Conservation (phyloP, 2,329 filamentous ascomycete species). For the Aureobasidium leucospermi region DNA sequence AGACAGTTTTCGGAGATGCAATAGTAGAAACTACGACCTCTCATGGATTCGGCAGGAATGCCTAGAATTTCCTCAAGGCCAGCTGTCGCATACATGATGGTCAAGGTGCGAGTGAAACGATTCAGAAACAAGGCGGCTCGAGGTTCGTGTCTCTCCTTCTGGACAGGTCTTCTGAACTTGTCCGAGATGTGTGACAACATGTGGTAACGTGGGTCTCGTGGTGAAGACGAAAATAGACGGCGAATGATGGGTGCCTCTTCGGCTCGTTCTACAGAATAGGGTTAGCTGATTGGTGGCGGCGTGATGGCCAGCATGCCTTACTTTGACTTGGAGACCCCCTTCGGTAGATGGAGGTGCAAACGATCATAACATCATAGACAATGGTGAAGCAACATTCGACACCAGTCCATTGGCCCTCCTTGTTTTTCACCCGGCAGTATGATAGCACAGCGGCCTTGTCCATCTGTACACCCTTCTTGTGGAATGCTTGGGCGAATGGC, state of each 20-base stretch:
- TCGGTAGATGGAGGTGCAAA: constrained; percentile 72
- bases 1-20: constrained; percentile 75
- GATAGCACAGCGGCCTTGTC: constrained; percentile 81
- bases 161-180: constrained; percentile 59
- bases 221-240: constrained; percentile 72
- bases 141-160: constrained; percentile 60
- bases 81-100: constrained; percentile 79
- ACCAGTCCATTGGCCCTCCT: constrained; percentile 63
- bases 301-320: constrained; percentile 38
- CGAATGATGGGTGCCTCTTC: constrained; percentile 71
- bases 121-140: constrained; percentile 80
- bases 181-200: constrained; percentile 80
- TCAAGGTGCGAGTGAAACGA: constrained; percentile 72
- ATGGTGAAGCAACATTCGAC: constrained; percentile 88
- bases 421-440: constrained; percentile 66
- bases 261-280: constrained; percentile 56
- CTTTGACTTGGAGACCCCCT: constrained; percentile 63
- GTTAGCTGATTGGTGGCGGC: neutral
- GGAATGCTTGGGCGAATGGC: constrained; percentile 63
- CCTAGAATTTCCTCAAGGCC: constrained; percentile 70
- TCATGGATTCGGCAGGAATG: constrained; percentile 59
- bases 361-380: constrained; percentile 80
- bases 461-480: constrained; percentile 64
- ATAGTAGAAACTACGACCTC: constrained; percentile 77
- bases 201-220: constrained; percentile 76